These are phyloP conservation scores for Rhizopogon parksii DNA, from an alignment of 1,284 basidiomycete species.

Conservation along the genomic window DNA sequence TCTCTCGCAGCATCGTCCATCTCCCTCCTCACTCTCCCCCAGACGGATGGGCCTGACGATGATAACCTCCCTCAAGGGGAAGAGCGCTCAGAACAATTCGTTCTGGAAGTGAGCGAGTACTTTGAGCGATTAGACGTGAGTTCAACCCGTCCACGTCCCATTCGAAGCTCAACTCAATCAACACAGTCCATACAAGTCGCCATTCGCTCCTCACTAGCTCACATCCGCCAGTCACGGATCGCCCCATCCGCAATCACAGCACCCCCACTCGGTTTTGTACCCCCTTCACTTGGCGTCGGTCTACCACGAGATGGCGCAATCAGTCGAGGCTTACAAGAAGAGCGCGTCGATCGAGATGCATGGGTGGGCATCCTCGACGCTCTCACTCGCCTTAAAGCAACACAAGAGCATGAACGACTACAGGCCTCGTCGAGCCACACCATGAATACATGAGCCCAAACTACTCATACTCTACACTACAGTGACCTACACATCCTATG, in stretches of 20 bases:
- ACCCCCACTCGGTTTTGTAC: conserved; percentile 62
- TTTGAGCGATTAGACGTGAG: conserved; percentile 74
- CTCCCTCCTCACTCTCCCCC: conserved; percentile 67
- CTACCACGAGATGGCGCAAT: conserved; percentile 42
- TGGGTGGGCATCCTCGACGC: conserved; percentile 69
- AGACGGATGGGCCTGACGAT: conserved; percentile 62
- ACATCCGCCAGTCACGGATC: conserved; percentile 75
- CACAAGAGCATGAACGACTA: conserved; percentile 27
- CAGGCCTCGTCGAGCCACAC: conserved; percentile 7
- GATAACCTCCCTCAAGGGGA: conserved; percentile 68
- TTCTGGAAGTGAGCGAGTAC: conserved; percentile 75
- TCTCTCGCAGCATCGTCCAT: conserved; percentile 69
- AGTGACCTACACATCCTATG: not conserved
- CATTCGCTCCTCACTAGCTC: conserved; percentile 70
- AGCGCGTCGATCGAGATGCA: conserved; percentile 65
- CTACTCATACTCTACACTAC: not conserved
- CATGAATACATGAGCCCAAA: conserved; percentile 20
- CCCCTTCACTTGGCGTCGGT: conserved; percentile 70
- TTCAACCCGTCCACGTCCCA: conserved; percentile 11
- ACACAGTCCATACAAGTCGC: conserved; percentile 62
- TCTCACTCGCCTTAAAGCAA: conserved; percentile 52
- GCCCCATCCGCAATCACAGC: conserved; percentile 76
- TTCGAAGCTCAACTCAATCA: not conserved
- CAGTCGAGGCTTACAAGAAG: conserved; percentile 67
- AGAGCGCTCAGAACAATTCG: conserved; percentile 76